Evolutionary conservation across 345 rosid species (phyloP).

Genomic region (Camelina hispida): DNA sequence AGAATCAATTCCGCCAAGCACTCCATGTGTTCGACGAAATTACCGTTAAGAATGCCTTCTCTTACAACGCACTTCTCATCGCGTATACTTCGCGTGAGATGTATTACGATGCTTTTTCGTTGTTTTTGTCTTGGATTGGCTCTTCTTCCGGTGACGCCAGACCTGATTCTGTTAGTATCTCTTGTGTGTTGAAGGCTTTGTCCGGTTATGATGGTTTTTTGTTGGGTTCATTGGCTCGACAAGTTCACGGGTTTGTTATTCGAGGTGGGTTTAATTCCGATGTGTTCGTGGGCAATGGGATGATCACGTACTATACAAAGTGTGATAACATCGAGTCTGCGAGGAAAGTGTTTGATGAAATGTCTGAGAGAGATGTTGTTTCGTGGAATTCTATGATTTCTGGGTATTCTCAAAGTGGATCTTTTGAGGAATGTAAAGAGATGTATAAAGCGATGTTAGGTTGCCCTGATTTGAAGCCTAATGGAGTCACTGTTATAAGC

Average conservation of each 20-base stretch:
- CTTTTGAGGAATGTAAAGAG: constrained; percentile 65
- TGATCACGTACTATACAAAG: constrained; percentile 68
- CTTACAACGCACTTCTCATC: constrained; percentile 78
- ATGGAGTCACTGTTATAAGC: constrained; percentile 64
- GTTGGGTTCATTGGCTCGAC: constrained; percentile 51
- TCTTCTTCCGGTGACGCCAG: constrained; percentile 41
- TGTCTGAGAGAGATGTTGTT: constrained; percentile 69
- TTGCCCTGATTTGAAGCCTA: constrained; percentile 54
- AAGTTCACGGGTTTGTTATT: constrained; percentile 65
- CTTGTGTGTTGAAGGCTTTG: constrained; percentile 66
- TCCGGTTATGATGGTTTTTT: constrained; percentile 41
- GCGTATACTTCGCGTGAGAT: constrained; percentile 60
- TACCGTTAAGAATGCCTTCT: constrained; percentile 57
- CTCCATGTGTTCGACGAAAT: constrained; percentile 74
- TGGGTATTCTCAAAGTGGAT: constrained; percentile 78
- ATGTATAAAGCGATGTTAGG: constrained; percentile 63
- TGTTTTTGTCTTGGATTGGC: constrained; percentile 56
- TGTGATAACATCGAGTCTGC: constrained; percentile 54
- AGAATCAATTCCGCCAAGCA: constrained; percentile 51
- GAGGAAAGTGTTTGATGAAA: constrained; percentile 64
- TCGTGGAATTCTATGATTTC: constrained; percentile 90
- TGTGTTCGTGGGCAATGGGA: constrained; percentile 64
- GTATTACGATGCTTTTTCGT: constrained; percentile 52
- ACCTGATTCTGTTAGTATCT: constrained; percentile 64
- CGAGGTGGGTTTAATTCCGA: constrained; percentile 58